Conservation (phyloP, 176 grass and related monocot genomes). For the Panicum miliaceum region DNA sequence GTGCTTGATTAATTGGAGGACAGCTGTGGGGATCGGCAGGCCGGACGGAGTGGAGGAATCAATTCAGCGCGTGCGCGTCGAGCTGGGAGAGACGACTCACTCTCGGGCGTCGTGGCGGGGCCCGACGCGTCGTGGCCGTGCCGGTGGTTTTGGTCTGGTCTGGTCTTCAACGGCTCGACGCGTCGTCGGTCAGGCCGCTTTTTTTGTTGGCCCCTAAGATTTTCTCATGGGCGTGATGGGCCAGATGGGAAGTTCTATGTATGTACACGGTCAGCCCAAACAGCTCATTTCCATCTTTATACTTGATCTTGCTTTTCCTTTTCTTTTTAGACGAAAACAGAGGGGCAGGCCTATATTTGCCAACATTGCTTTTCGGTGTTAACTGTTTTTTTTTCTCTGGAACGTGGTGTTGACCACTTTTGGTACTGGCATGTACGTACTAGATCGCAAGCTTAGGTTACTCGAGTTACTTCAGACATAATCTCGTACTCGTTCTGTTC, state of each 20-base stretch:
- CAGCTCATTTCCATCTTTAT: background rate
- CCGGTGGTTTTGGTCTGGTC: background rate
- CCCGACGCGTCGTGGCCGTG: conserved; percentile 36
- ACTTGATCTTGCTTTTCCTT: background rate
- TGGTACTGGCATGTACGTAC: too few relatives aligned
- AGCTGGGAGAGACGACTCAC: background rate
- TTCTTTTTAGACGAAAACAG: background rate
- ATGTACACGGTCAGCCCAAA: background rate
- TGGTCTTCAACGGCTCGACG: background rate
- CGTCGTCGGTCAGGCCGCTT: background rate
- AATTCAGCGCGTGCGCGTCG: conserved; percentile 32
- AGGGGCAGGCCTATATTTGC: too few relatives aligned
- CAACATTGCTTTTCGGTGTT: too few relatives aligned
- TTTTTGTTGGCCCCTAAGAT: background rate
- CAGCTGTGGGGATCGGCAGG: conserved; percentile 41
- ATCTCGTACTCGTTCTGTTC: too few relatives aligned
- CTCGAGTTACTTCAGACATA: too few relatives aligned
- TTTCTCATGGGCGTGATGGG: background rate
- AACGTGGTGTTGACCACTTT: too few relatives aligned
- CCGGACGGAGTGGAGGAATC: conserved; percentile 22
- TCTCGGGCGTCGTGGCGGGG: conserved; percentile 12
- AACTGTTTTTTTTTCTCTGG: too few relatives aligned
- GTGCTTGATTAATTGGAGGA: conserved; percentile 8
- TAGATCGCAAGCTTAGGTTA: too few relatives aligned
- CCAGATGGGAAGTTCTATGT: background rate